Percentiles rank a stretch among this genome's conserved stretches.
Evolutionary conservation across 2,329 filamentous ascomycete genomes (phyloP).

Genomic region (Leptosphaerulina australis): DNA sequence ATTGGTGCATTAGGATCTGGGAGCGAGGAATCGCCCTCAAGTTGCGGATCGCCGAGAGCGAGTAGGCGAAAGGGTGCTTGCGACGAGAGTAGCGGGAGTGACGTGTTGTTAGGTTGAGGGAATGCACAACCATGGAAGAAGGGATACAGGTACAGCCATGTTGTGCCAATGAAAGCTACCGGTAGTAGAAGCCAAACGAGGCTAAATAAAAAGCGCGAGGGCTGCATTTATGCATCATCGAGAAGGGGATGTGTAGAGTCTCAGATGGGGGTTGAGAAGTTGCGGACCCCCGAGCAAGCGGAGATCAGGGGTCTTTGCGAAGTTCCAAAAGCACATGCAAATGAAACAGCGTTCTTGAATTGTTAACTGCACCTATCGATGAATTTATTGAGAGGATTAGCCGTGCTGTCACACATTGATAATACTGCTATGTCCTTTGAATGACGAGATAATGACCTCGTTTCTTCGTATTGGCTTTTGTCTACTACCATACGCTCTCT

Average conservation of each 20-base stretch:
- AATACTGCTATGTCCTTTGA: too few species aligned
- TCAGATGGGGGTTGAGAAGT: too few species aligned
- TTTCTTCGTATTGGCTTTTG: slow-evolving; percentile 1
- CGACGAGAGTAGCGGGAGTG: slow-evolving; percentile 19
- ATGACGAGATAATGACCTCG: too few species aligned
- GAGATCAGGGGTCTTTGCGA: slow-evolving; percentile 16
- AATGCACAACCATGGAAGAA: slow-evolving; percentile 80
- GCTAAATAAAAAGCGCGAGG: slow-evolving; percentile 54
- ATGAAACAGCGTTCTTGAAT: too few species aligned
- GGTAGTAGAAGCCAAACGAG: slow-evolving; percentile 62
- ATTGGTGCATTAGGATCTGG: slow-evolving; percentile 52
- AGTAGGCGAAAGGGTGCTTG: slow-evolving; percentile 83
- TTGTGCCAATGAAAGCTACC: slow-evolving; percentile 70
- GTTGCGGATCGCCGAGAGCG: slow-evolving; percentile 86
- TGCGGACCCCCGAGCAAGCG: too few species aligned
- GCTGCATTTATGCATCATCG: slow-evolving; percentile 56
- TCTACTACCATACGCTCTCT: neutral
- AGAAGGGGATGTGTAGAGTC: too few species aligned
- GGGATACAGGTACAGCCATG: slow-evolving; percentile 89
- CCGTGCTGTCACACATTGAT: too few species aligned
- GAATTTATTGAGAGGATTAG: too few species aligned
- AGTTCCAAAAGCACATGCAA: too few species aligned
- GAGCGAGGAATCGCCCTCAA: slow-evolving; percentile 89
- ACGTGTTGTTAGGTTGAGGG: slow-evolving; percentile 53
- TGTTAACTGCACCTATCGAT: too few species aligned